Base-by-base conservation (phyloP, 768 basidiomycete genomes). In the Pholiota molesta region DNA sequence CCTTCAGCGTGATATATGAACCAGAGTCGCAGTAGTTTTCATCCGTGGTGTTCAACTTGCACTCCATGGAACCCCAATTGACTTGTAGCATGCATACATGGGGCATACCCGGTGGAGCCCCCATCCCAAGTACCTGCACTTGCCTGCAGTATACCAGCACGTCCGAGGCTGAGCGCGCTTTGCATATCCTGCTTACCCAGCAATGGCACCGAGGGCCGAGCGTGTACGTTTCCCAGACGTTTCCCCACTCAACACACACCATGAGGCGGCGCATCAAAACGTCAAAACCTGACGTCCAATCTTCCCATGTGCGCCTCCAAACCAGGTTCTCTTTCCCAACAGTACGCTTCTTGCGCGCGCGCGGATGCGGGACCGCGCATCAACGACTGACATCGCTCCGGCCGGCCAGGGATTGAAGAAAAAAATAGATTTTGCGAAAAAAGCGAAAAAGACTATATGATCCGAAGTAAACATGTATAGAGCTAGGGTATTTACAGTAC, bases 381-480 rank as follows among this genome's bases (percentile, higher is more conserved):
- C 16, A 28, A 17, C 52, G 21, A 33, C 54, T 14, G 28, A 19
- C n/a, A n/a, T n/a, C n/a, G n/a, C n/a, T n/a, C n/a, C n/a, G n/a
- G n/a, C n/a, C n/a, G n/a, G n/a, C n/a, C n/a, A 23, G 35, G 7
- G 21, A 11, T 8, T 14, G 31, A 31, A 42, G 40, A n/a, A 63
- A 52, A 39, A 35, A 47, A 55, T 54, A 55, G 59, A 59, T 55
- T 45, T 59, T 2, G 5, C 11, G 29, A n/a, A 29, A 29, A 23
- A 47, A 47, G 39, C 11, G 21, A 55, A 56, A 33, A 19, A 19
- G 40, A 63, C 42, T n/a, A n/a, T 52, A 54, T 47, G 55, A 66
- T 69, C 68, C 68, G 44, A 65, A 66, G 65, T 65, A 62, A 62
- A 65, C 59, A 62, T 67, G 63, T 64, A 66, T 63, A 66, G 57